These are phyloP conservation scores for Diaporthe sp. DNA, from an alignment of 2,329 filamentous ascomycete species.

Conservation along the genomic window DNA sequence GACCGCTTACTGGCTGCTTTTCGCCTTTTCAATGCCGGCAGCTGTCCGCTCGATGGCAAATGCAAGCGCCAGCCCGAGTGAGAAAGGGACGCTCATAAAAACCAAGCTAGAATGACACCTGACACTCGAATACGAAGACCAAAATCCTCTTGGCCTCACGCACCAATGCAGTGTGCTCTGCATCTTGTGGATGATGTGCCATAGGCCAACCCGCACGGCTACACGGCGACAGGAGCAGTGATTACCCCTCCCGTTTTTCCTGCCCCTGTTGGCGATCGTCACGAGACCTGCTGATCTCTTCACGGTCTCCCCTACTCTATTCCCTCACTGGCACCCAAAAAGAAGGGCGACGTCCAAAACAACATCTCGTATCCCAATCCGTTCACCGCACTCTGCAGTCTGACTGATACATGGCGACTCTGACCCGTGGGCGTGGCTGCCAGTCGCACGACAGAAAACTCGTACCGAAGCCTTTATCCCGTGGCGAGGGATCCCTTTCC, in stretches of 20 bases:
- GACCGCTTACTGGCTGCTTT: background rate
- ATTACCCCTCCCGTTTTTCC: slow-evolving; percentile 26
- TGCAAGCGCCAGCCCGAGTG: background rate
- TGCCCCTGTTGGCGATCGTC: slow-evolving; percentile 24
- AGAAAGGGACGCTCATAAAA: slow-evolving; percentile 19
- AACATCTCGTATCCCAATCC: slow-evolving; percentile 14
- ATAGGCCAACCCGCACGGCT: background rate
- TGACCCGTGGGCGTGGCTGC: background rate
- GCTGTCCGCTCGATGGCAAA: slow-evolving; percentile 5
- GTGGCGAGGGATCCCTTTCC: background rate
- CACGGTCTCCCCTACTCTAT: background rate
- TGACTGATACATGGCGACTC: background rate
- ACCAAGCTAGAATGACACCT: slow-evolving; percentile 23
- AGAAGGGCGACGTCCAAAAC: background rate
- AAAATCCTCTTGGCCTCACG: slow-evolving; percentile 6
- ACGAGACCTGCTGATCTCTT: slow-evolving; percentile 14
- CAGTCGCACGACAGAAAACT: slow-evolving; percentile 6
- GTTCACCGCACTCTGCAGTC: background rate
- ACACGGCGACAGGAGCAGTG: background rate
- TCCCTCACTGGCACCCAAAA: background rate
- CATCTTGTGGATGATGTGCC: background rate
- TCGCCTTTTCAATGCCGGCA: background rate
- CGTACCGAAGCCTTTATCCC: slow-evolving; percentile 4
- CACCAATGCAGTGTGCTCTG: slow-evolving; percentile 27
- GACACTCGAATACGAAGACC: slow-evolving; percentile 27